phyloP scores from a whole-genome alignment of 1,284 basidiomycete genomes.

The Erythrobasidium hasegawianum region DNA sequence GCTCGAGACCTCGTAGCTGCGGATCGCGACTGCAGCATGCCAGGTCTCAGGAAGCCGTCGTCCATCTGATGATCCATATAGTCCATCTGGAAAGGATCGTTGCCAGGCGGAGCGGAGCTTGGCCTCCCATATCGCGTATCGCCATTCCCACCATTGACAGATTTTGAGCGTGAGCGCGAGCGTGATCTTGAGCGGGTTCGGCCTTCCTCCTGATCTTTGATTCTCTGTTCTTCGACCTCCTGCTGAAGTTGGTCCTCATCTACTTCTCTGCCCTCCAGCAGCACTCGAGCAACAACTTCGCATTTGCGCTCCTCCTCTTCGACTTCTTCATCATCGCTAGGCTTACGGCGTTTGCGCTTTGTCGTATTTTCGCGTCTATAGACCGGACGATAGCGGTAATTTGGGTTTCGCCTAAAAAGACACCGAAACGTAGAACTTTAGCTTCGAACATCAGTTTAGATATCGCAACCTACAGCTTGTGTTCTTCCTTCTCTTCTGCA shows the following conservation, averaged over 20 bases:
- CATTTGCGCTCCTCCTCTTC: constrained; percentile 36
- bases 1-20: background rate
- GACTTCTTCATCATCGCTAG: constrained; percentile 22
- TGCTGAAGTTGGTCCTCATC: constrained; percentile 19
- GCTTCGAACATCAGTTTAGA: background rate
- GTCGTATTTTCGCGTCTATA: constrained; percentile 38
- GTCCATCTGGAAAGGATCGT: constrained; percentile 2
- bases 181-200: constrained; percentile 17
- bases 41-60: background rate
- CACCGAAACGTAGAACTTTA: background rate
- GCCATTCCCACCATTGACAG: background rate
- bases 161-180: constrained; percentile 14
- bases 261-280: constrained; percentile 41
- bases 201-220: constrained; percentile 32
- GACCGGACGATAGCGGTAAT: constrained; percentile 46
- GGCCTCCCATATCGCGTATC: background rate
- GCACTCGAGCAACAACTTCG: constrained; percentile 47
- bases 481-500: constrained; percentile 43
- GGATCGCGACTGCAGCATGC: background rate
- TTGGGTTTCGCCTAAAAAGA: constrained; percentile 39
- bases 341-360: constrained; percentile 34
- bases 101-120: constrained; percentile 21
- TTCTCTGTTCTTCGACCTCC: constrained; percentile 28
- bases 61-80: background rate
- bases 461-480: constrained; percentile 30